Percentiles rank a stretch among this genome's conserved stretches.
These are phyloP conservation scores for Cyberlindnera subsufficiens DNA, from an alignment of 805 yeast species.

Conservation along the genomic window DNA sequence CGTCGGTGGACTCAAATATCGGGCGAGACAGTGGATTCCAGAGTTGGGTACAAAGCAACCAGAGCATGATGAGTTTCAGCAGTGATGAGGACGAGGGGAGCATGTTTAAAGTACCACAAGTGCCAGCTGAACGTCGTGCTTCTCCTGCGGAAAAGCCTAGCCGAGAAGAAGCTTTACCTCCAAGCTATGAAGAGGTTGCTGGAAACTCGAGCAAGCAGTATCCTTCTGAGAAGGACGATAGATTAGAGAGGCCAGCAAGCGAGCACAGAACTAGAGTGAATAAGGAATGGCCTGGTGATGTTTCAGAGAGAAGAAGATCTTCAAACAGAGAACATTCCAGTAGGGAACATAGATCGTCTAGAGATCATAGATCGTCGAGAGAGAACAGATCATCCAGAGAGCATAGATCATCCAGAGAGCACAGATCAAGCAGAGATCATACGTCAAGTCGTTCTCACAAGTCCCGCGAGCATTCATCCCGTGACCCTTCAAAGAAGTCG, in stretches of 20 bases:
- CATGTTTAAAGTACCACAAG: constrained; percentile 21
- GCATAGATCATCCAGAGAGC: constrained; percentile 1
- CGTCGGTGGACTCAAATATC: constrained; percentile 27
- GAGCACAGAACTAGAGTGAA: constrained; percentile 16
- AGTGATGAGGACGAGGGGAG: constrained; percentile 34
- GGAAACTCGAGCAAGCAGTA: constrained; percentile 39
- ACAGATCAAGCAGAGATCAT: constrained; percentile 7
- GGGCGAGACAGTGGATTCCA: constrained; percentile 36
- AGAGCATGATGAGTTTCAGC: constrained; percentile 34
- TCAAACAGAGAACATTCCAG: constrained; percentile 2
- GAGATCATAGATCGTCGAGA: constrained; percentile 1
- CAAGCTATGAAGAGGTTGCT: constrained; percentile 67
- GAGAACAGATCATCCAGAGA: constrained; percentile 11
- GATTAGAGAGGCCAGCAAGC: constrained; percentile 6
- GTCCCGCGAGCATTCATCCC: constrained; percentile 1
- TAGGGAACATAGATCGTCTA: constrained; percentile 15
- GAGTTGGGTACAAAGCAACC: constrained; percentile 48
- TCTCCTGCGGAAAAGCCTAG: constrained; percentile 19
- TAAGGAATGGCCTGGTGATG: constrained; percentile 14
- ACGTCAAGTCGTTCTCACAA: constrained; percentile 3
- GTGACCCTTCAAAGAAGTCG: constrained; percentile 14
- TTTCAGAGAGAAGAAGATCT: constrained; percentile 6
- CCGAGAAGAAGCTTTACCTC: constrained; percentile 26
- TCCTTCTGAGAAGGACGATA: constrained; percentile 43
- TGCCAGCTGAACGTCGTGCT: constrained; percentile 20